These are phyloP conservation scores for Scenedesmus sp. DNA, from an alignment of 163 green algal genomes.

Conservation along the genomic window DNA sequence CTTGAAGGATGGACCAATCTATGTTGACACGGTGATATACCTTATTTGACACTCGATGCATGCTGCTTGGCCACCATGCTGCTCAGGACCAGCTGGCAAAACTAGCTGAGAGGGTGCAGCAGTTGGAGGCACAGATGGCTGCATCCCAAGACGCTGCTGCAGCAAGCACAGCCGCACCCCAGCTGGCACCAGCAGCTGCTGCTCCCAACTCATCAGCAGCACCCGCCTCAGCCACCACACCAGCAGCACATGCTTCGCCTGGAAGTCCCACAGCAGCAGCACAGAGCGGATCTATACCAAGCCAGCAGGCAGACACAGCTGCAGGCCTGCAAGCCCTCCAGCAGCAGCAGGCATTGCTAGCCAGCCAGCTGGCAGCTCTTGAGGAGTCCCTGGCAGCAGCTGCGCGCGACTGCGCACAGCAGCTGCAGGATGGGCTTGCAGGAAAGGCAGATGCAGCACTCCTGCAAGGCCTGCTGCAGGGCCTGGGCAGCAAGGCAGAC, in stretches of 20 bases:
- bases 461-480: neutral
- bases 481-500: neutral
- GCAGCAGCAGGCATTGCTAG: conserved; percentile 9
- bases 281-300: neutral
- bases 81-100: neutral
- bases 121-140: neutral
- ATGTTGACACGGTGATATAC: too few species aligned
- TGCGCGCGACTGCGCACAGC: neutral
- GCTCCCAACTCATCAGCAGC: neutral
- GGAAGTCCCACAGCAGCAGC: neutral
- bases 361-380: conserved; percentile 1
- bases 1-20: too few species aligned
- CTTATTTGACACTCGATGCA: neutral
- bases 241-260: neutral
- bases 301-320: neutral
- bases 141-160: neutral
- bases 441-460: conserved; percentile 6
- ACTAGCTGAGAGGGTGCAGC: neutral
- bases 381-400: neutral
- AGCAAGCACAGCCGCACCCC: neutral
- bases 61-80: neutral
- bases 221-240: neutral
- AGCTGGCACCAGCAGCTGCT: neutral
- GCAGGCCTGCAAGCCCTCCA: neutral
- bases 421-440: neutral